A percentile compares a stretch with the other conserved stretches of the same genome.
Conservation (phyloP, 2,329 filamentous ascomycete genomes). For the Periconia sp. region DNA sequence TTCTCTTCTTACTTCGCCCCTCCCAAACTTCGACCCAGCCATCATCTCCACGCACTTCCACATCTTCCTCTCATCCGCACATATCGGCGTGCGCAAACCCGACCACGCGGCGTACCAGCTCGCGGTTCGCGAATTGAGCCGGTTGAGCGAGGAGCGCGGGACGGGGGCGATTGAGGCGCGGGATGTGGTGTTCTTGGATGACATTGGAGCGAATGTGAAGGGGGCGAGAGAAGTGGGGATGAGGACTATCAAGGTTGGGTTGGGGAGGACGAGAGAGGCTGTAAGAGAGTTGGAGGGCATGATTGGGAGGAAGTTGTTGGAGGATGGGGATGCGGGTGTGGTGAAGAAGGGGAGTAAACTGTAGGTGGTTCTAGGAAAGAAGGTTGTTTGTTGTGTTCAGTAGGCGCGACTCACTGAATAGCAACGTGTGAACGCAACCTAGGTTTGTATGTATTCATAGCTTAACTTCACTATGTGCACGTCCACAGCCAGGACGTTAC, state of each 20-base stretch:
- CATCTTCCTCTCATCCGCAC: slow-evolving; percentile 83
- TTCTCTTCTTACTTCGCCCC: slow-evolving; percentile 16
- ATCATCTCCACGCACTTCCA: slow-evolving; percentile 74
- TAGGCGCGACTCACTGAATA: too few relatives aligned
- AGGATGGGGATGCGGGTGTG: not conserved
- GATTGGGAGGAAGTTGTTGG: slow-evolving; percentile 66
- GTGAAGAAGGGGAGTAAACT: not conserved
- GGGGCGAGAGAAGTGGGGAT: slow-evolving; percentile 74
- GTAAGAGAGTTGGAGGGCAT: slow-evolving; percentile 77
- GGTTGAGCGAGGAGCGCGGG: slow-evolving; percentile 60
- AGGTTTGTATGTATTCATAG: too few relatives aligned
- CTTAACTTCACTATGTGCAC: too few relatives aligned
- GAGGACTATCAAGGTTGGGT: slow-evolving; percentile 77
- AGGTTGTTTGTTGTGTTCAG: too few relatives aligned
- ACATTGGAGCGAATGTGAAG: slow-evolving; percentile 92
- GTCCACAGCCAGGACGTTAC: too few relatives aligned
- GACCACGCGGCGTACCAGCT: slow-evolving; percentile 78
- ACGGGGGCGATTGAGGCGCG: slow-evolving; percentile 57
- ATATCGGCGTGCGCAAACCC: slow-evolving; percentile 85
- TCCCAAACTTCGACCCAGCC: slow-evolving; percentile 25
- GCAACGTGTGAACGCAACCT: too few relatives aligned
- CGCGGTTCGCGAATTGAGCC: slow-evolving; percentile 67
- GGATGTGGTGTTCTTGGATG: slow-evolving; percentile 86
- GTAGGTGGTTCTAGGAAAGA: too few relatives aligned
- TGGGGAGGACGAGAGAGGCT: slow-evolving; percentile 78